Evolutionary conservation across 345 rosid genomes (phyloP), one percentile per base, ranked within the genome.

Genomic region (Eucalyptus tenuipes): DNA sequence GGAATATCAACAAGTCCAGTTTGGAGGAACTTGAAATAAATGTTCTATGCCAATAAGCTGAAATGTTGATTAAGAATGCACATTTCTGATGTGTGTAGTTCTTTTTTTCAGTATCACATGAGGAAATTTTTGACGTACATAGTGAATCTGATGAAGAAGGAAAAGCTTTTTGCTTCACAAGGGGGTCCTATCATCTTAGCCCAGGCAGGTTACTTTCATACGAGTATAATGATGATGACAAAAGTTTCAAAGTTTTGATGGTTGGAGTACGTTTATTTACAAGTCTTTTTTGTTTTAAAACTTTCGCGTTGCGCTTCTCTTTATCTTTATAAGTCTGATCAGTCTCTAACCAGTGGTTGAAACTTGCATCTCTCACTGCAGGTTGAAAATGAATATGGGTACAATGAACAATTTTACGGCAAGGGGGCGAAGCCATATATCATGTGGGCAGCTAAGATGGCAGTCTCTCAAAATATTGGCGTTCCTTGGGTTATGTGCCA

Each of bases 401-500:
- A 55, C 88, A 93, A 93, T 86, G 99, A 96, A 92, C 29, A 31
- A 5, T 91, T 33, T 85, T 97, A 96, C 44, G 97, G 98, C 50
- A 95, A 94, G 88, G 98, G 96, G 86, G 98, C 96, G 86, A 95
- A 94, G 89, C 87, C 92, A 86, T 97, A 97, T 92, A 94, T 96
- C 86, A 87, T 88, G 86, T 97, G 99, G 99, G 93, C 99, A 84
- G 99, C 99, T 89, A 85, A 88, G 80, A 97, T 96, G 99, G 99
- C 99, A 85, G 96, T 97, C 91, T 92, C 97, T 90, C 95, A 96
- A 91, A 93, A 96, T 89, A 95, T 90, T 52, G 99, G 99, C 29
- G 95, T 97, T 50, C 99, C 99, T 87, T 97, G 99, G 99, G 94
- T 96, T 88, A 97, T 97, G 99, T 97, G 99, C 89, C 94, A 95